These are phyloP conservation scores for Mycena vulgaris DNA, from an alignment of 768 basidiomycete genomes.

Conservation along the genomic window DNA sequence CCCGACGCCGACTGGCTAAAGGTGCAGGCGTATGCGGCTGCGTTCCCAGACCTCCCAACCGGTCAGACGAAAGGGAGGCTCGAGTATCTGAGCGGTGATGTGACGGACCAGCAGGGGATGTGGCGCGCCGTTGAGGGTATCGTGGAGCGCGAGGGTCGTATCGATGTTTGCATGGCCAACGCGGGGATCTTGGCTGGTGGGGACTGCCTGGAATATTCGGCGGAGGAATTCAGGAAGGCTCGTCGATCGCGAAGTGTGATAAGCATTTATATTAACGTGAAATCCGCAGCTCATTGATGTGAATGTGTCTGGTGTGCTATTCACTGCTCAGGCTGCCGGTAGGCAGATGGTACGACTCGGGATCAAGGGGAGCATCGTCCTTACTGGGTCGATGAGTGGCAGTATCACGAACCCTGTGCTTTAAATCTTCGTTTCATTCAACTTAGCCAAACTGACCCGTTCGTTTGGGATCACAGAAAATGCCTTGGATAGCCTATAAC, in stretches of 20 bases:
- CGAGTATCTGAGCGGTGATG: slow-evolving; percentile 78
- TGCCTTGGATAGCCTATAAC: slow-evolving; percentile 82
- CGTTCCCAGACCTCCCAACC: slow-evolving; percentile 44
- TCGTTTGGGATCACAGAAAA: slow-evolving; percentile 57
- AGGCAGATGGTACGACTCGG: slow-evolving; percentile 68
- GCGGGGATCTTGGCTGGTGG: slow-evolving; percentile 79
- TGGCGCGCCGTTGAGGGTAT: slow-evolving; percentile 74
- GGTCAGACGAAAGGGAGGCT: slow-evolving; percentile 42
- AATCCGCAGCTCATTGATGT: slow-evolving; percentile 67
- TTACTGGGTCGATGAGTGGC: slow-evolving; percentile 75
- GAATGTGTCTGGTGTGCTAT: slow-evolving; percentile 68
- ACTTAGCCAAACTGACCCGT: background rate
- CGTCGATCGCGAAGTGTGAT: slow-evolving; percentile 23
- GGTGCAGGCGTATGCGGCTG: slow-evolving; percentile 65
- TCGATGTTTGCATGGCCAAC: slow-evolving; percentile 85
- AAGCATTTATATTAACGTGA: background rate
- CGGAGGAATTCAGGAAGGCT: slow-evolving; percentile 76
- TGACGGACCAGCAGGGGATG: slow-evolving; percentile 71
- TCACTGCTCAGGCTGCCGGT: slow-evolving; percentile 74
- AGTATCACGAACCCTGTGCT: slow-evolving; percentile 79
- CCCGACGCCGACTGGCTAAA: slow-evolving; percentile 66
- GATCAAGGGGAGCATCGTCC: slow-evolving; percentile 67
- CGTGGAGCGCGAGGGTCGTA: slow-evolving; percentile 75
- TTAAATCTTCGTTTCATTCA: background rate
- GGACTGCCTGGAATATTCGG: slow-evolving; percentile 78